Evolutionary conservation across 1,139 yeast species (phyloP).

Genomic region (Yamadazyma spencermartinsiae): DNA sequence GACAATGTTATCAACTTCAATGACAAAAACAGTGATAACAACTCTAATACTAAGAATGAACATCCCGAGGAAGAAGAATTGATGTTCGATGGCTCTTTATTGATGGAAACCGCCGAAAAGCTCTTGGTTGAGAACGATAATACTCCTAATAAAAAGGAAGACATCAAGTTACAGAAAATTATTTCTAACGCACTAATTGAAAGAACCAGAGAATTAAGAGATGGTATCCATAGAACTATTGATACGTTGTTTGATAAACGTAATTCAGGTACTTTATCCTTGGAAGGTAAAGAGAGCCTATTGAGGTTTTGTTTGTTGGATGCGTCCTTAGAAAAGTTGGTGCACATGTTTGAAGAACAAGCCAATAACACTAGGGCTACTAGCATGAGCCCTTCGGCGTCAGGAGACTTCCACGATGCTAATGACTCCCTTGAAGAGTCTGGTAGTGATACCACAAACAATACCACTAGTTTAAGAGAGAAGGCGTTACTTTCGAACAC

Average conservation of each 20-base stretch:
- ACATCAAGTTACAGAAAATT: constrained; percentile 39
- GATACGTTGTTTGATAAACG: constrained; percentile 40
- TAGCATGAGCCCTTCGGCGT: constrained; percentile 26
- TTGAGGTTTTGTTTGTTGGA: constrained; percentile 46
- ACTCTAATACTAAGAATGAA: constrained; percentile 1
- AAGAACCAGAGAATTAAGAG: constrained; percentile 42
- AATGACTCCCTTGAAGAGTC: not conserved
- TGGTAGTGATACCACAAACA: not conserved
- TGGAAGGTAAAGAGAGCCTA: constrained; percentile 47
- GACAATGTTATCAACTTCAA: constrained; percentile 36
- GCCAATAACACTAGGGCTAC: constrained; percentile 22
- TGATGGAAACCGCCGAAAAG: constrained; percentile 68
- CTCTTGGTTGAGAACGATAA: constrained; percentile 45
- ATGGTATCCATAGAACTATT: constrained; percentile 42
- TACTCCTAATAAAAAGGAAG: constrained; percentile 29
- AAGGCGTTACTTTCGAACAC: not conserved
- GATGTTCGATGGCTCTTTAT: constrained; percentile 48
- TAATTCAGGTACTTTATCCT: constrained; percentile 36
- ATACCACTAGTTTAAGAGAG: not conserved
- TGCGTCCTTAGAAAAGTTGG: constrained; percentile 44
- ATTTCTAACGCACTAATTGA: constrained; percentile 45
- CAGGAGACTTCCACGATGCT: constrained; percentile 13
- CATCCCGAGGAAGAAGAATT: constrained; percentile 40
- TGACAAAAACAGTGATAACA: constrained; percentile 1
- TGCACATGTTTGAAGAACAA: constrained; percentile 45